These are phyloP conservation scores for Beta vulgaris DNA, from an alignment of 148 eudicot genomes.

Conservation along the genomic window DNA sequence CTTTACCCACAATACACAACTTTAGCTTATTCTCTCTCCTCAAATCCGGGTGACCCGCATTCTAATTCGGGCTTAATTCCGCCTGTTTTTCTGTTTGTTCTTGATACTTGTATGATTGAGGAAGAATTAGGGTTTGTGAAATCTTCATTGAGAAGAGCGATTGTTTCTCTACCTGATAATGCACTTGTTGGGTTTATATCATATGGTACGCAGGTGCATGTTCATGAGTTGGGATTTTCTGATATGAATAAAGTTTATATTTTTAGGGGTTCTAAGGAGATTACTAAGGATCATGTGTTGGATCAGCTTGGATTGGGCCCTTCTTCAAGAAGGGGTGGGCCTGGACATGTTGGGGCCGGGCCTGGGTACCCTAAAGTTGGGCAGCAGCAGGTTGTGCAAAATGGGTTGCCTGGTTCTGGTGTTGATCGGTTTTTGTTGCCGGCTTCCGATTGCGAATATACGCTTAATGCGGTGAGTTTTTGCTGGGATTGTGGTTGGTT, in stretches of 20 bases:
- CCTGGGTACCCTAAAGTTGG: constrained; percentile 30
- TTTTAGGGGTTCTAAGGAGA: constrained; percentile 73
- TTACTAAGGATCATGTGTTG: constrained; percentile 79
- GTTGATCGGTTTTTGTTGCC: constrained; percentile 78
- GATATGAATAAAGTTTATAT: constrained; percentile 86
- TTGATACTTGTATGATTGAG: constrained; percentile 86
- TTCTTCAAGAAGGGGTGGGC: constrained; percentile 32
- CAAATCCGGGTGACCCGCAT: constrained; percentile 4
- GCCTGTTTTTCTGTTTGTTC: constrained; percentile 56
- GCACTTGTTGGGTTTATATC: constrained; percentile 80
- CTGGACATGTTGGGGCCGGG: constrained; percentile 23
- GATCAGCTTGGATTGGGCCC: constrained; percentile 78
- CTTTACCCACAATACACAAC: constrained; percentile 74
- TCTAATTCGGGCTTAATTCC: no score
- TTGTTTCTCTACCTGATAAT: constrained; percentile 65
- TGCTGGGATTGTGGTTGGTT: neutral
- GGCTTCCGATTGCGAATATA: constrained; percentile 82
- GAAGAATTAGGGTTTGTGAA: constrained; percentile 81
- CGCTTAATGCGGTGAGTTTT: constrained; percentile 61
- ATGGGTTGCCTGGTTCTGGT: constrained; percentile 41
- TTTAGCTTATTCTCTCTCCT: constrained; percentile 39
- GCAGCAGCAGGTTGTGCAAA: constrained; percentile 25
- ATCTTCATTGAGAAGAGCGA: constrained; percentile 63
- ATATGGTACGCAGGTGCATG: constrained; percentile 95
- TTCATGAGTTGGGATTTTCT: constrained; percentile 79